Evolutionary conservation across 2,329 filamentous ascomycete species (phyloP), one percentile per base, ranked within the genome.

Genomic region (Cladosporium sphaerospermum): DNA sequence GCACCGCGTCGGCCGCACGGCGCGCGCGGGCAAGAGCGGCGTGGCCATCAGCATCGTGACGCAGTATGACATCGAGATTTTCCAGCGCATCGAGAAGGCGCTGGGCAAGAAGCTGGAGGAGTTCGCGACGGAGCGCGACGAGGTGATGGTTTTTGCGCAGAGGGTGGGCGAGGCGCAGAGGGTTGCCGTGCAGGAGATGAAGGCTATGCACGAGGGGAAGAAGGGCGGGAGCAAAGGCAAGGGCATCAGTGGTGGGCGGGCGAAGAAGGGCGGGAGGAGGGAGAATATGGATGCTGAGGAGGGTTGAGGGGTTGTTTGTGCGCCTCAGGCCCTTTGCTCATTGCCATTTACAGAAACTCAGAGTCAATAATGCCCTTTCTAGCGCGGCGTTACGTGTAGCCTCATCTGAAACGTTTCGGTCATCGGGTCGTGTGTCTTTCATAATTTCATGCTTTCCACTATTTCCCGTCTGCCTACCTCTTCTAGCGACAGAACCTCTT

Each of bases 61-160:
- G 0, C 90, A 96, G 69, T 95, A 95, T 61, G 90, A 95, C 63
- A 74, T 91, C 1, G 88, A 91, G 67, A 79, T 93, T 34, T 95
- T 82, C 71, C 73, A 85, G 63, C 77, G 89, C 16, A 95, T 95
- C 47, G 91, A 96, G 70, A 82, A 83, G 5, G 88, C 89, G 0
- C 74, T 96, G 10, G 88, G 87, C 10, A 87, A 86, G 73, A 84
- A 91, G 71, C 74, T 95, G 52, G 70, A 77, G 0, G 84, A 88
- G 65, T 87, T 87, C 62, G 74, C 80, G 7, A 77, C 82, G 0
- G 81, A 84, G 45, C 89, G 89, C 73, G 89, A 93, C 14, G 89
- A 95, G 66, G 88, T 91, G 0, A 87, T 95, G 82, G 78, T 91
- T 0, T 85, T 95, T 69, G 83, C 84, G 60, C 75, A 82, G 52